phyloP scores from a whole-genome alignment of 169 alveolate species.

The Haemoproteus tartakovskyi region DNA sequence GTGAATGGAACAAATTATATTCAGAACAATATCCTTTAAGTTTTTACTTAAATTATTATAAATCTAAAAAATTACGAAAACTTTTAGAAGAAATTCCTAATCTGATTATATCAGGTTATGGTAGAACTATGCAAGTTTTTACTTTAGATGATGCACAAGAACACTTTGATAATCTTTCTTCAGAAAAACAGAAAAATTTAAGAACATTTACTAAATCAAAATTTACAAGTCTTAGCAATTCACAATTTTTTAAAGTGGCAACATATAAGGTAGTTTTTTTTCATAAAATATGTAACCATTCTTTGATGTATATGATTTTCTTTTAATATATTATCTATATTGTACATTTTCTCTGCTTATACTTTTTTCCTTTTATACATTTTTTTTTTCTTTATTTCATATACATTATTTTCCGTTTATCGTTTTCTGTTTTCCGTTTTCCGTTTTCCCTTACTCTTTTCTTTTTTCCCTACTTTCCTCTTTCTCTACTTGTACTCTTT shows the following conservation, averaged over 20 bases:
- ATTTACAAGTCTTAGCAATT: slow-evolving; percentile 30
- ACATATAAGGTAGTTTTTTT: slow-evolving; percentile 17
- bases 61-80: slow-evolving; percentile 54
- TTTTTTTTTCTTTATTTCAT: not conserved
- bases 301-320: not conserved
- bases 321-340: not conserved
- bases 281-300: too few species aligned
- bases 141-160: slow-evolving; percentile 67
- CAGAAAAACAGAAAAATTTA: slow-evolving; percentile 16
- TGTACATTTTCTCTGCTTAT: not conserved
- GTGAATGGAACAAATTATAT: slow-evolving; percentile 68
- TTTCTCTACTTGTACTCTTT: too few species aligned
- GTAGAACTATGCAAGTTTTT: slow-evolving; percentile 70
- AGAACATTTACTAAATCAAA: slow-evolving; percentile 33
- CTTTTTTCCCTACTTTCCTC: too few species aligned
- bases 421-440: too few species aligned
- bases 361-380: not conserved
- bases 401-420: too few species aligned
- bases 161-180: slow-evolving; percentile 43
- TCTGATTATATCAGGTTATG: slow-evolving; percentile 67
- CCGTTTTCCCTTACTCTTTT: too few species aligned
- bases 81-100: slow-evolving; percentile 70
- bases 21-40: slow-evolving; percentile 57
- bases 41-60: slow-evolving; percentile 53
- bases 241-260: slow-evolving; percentile 32